A percentile compares a stretch with the other conserved stretches of the same genome.
phyloP scores from a whole-genome alignment of 2,329 filamentous ascomycete species.

The Botryotinia narcissicola region DNA sequence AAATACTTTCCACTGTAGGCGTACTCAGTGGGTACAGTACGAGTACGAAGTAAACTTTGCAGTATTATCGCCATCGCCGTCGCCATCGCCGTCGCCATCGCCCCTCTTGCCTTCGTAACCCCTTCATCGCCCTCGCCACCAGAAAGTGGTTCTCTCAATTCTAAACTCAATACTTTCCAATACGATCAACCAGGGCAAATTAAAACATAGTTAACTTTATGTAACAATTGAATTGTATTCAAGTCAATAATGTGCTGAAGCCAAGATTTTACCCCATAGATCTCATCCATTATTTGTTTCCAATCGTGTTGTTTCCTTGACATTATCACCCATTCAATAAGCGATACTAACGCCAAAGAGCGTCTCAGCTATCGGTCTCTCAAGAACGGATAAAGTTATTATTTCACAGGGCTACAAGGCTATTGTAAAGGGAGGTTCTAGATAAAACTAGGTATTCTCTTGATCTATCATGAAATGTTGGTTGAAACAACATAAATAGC shows the following conservation, averaged over 20 bases:
- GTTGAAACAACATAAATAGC: neutral
- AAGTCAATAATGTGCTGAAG: neutral
- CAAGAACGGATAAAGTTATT: neutral
- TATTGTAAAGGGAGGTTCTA: neutral
- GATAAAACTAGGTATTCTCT: neutral
- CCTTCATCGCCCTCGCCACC: neutral
- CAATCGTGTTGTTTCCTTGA: neutral
- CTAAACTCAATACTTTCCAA: neutral
- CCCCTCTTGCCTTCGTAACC: neutral
- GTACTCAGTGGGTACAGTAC: conserved; percentile 2
- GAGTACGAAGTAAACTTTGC: neutral
- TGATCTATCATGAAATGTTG: neutral
- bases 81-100: neutral
- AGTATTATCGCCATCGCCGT: neutral
- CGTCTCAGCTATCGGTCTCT: neutral
- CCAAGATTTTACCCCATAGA: conserved; percentile 5
- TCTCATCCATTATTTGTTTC: neutral
- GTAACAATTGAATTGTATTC: neutral
- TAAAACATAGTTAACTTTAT: neutral
- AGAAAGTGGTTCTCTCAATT: neutral
- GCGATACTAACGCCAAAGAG: conserved; percentile 6
- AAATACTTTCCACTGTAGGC: neutral
- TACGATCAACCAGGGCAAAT: neutral
- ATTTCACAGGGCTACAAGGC: conserved; percentile 8
- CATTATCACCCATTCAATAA: neutral